A percentile compares a stretch with the other conserved stretches of the same genome.
Conservation (phyloP, 805 yeast species). For the Pichia scutulata region DNA sequence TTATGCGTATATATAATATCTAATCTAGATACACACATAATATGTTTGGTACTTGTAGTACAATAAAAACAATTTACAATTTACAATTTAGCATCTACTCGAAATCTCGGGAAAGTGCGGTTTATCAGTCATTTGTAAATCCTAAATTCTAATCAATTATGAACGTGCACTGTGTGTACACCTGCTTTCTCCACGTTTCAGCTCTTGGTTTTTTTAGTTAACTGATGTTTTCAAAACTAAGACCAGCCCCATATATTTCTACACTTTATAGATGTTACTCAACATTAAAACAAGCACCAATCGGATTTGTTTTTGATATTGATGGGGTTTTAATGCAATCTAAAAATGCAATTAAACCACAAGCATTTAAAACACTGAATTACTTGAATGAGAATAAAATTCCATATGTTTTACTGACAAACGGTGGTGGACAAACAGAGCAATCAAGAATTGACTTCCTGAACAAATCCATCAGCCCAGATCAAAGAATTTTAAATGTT, state of each 20-base stretch:
- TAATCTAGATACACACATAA: neutral
- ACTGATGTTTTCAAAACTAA: neutral
- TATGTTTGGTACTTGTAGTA: too few relatives aligned
- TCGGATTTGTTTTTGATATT: constrained; percentile 40
- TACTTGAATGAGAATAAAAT: constrained; percentile 42
- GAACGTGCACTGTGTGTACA: too few relatives aligned
- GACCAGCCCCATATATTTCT: neutral
- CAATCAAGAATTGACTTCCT: constrained; percentile 47
- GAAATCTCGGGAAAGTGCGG: neutral
- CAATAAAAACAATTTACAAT: neutral
- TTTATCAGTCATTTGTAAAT: neutral
- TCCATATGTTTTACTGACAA: constrained; percentile 77
- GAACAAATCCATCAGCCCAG: constrained; percentile 20
- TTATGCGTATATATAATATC: neutral
- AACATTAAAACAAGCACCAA: constrained; percentile 3
- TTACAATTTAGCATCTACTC: neutral
- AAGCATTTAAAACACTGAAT: constrained; percentile 50
- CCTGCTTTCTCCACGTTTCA: neutral
- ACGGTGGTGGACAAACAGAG: constrained; percentile 84
- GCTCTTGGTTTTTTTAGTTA: neutral
- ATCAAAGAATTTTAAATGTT: constrained; percentile 32
- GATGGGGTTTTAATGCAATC: constrained; percentile 88
- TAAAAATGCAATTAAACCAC: constrained; percentile 46
- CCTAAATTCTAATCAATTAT: neutral
- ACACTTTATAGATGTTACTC: neutral